Evolutionary conservation across 805 yeast species (phyloP), one percentile per base, ranked within the genome.

Genomic region (Maudiozyma bulderi): DNA sequence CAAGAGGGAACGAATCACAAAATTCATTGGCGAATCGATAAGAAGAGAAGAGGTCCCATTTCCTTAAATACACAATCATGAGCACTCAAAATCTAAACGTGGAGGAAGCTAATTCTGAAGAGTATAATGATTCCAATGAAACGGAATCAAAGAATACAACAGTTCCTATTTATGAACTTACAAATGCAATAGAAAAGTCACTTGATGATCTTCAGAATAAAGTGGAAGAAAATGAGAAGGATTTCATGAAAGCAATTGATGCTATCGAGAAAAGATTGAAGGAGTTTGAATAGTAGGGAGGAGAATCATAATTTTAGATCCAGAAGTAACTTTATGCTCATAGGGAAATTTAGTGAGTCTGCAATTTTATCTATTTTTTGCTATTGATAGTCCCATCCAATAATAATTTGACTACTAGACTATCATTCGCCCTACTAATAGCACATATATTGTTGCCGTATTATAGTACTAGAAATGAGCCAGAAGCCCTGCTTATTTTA

Each of bases 151-250:
- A 35, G 42, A 46, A 14, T 6, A 43, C 48, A n/a, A 49, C 42
- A 6, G 54, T 54, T 4, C 62, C 65, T 5, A 55, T 65, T 3
- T 65, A 57, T 47, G 64, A 65, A 31, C 45, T 65, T n/a, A 57
- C 64, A 0, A 53, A 54, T 20, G 60, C 57, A 10, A 60, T 65
- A 26, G 64, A 65, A 48, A 52, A 54, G 32, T 49, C 61, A 0
- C 40, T 65, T 30, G 50, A 52, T 20, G 57, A 53, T 14, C 46
- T 64, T 6, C 48, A 57, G 44, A 35, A 48, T 4, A 50, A 52
- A n/a, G 45, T 58, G 14, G 44, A 52, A 6, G 46, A 43, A 3
- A 58, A 60, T 37, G 65, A 63, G 37, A 48, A 50, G 20, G 56
- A 54, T 10, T 61, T 65, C 44, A 44, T 51, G 13, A 45, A 49